Conservation (phyloP, 2,329 filamentous ascomycete genomes). For the Aphanocladium album region DNA sequence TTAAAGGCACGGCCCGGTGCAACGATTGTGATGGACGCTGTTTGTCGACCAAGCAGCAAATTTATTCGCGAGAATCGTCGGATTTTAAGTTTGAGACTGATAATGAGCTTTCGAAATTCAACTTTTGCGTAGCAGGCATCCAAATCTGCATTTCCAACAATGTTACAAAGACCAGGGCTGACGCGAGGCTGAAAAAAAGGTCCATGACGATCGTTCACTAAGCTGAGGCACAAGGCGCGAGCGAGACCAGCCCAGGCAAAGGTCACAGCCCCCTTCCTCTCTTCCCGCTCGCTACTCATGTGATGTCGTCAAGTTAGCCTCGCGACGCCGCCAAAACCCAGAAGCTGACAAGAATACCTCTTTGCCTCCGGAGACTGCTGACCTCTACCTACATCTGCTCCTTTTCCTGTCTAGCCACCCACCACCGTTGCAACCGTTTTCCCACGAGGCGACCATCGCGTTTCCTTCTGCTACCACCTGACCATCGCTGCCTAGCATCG, state of each 20-base stretch:
- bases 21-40: too few relatives aligned
- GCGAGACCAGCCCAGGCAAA: not conserved
- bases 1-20: constrained; percentile 1
- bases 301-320: constrained; percentile 6
- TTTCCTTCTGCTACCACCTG: not conserved
- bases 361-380: not conserved
- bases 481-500: constrained; percentile 4
- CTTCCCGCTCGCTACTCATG: constrained; percentile 11
- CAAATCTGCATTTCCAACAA: too few relatives aligned
- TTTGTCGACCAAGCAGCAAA: not conserved
- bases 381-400: not conserved
- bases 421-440: not conserved
- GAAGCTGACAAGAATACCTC: not conserved
- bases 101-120: too few relatives aligned
- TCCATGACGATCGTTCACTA: not conserved
- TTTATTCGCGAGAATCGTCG: not conserved
- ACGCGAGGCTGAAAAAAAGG: not conserved
- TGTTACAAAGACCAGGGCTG: not conserved
- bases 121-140: too few relatives aligned
- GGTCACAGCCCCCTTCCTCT: constrained; percentile 13
- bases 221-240: constrained; percentile 2
- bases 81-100: too few relatives aligned
- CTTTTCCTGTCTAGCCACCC: not conserved
- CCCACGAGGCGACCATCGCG: not conserved
- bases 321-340: not conserved